Base-by-base conservation (phyloP, 495 filamentous ascomycete species). In the Penicillium cinerascens region DNA sequence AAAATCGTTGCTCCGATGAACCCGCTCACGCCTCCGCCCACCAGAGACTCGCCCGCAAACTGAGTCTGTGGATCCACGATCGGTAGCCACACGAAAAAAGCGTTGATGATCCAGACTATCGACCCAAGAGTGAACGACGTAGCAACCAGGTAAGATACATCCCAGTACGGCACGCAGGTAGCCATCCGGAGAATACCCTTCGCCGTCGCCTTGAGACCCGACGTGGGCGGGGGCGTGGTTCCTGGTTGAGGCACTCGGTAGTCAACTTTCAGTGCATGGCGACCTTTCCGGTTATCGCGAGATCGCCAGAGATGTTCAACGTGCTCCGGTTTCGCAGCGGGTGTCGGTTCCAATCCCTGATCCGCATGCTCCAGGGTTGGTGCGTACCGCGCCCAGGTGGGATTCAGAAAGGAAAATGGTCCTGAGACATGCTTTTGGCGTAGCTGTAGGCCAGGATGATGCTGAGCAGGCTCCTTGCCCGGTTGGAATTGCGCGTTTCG, bases 1-100 rank as follows among this genome's bases (percentile, higher is more conserved):
- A 89, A 88, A 4, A 89, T 67, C 0, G 83, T 86, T 1, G 82
- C 82, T n/a, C 87, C 86, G 22, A 88, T 75, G 52, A 88, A 85
- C 4, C 81, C 85, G 0, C 80, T 84, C 8, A 86, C 75, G 10
- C 87, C 87, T 4, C 83, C 81, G 6, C 75, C 84, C 37, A 62
- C 44, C 2, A 68, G 38, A 0, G 62, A 58, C 63, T 88, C 86
- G 21, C 71, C 70, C 2, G 61, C 25, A 56, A 89, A 89, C 50
- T 78, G 74, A 9, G 76, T 78, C 1, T 46, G 55, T 0, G 84
- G 83, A 33, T 74, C 71, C 15, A 67, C 70, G 0, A 84, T 66
- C 2, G 87, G 87, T 4, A 87, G 68, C 70, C 78, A 87, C 35
- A 79, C 75, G 58, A 89, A 88, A 65, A 83, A 87, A 6, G 76